Conservation (phyloP, 371 early-diverging fungal species). For the Lichtheimia ramosa region DNA sequence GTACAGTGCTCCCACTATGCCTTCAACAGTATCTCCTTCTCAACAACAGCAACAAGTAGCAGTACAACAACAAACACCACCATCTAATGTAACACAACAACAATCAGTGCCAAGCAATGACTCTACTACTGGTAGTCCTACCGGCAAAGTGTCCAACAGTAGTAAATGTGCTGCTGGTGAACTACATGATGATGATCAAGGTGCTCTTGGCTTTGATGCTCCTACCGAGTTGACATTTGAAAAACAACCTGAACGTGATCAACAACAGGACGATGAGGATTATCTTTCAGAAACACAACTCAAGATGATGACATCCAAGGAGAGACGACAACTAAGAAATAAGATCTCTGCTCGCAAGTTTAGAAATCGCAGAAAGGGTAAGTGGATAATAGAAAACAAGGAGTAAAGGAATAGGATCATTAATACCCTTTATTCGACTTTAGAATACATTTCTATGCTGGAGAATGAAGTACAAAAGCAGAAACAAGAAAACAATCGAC, state of each 20-base stretch:
- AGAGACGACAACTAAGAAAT: constrained; percentile 86
- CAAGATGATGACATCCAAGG: constrained; percentile 74
- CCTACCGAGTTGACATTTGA: too few species aligned
- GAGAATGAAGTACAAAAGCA: constrained; percentile 57
- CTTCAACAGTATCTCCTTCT: too few species aligned
- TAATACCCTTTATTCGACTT: background rate
- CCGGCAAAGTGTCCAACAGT: too few species aligned
- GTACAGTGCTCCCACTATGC: too few species aligned
- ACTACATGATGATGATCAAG: too few species aligned
- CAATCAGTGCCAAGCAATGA: too few species aligned
- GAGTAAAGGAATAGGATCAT: constrained; percentile 5
- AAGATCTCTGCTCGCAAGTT: constrained; percentile 92
- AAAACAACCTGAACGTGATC: background rate
- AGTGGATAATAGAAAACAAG: constrained; percentile 6
- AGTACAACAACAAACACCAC: too few species aligned
- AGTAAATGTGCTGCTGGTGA: too few species aligned
- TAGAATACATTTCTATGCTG: constrained; percentile 76
- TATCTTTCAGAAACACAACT: constrained; percentile 37
- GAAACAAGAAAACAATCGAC: constrained; percentile 53
- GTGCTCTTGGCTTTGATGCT: too few species aligned
- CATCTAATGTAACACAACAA: too few species aligned
- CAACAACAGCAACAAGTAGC: too few species aligned
- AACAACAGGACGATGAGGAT: constrained; percentile 18
- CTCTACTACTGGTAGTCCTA: too few species aligned
- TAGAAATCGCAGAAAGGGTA: constrained; percentile 85